These are phyloP conservation scores for Dactylellina drechsleri DNA, from an alignment of 2,329 filamentous ascomycete genomes.

Conservation along the genomic window DNA sequence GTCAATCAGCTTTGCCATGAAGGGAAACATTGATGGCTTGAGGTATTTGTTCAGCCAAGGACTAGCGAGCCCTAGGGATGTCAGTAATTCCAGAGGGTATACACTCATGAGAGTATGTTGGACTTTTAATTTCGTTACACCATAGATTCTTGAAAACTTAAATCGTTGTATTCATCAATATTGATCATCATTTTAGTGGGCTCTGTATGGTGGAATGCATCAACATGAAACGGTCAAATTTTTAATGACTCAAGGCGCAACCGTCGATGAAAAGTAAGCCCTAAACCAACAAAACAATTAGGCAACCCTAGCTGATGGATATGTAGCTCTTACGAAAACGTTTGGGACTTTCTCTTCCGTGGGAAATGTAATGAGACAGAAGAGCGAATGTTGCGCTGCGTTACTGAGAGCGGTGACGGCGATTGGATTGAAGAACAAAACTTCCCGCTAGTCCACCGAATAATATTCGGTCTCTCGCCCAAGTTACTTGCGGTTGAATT, in stretches of 20 bases:
- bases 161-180: no score
- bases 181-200: conserved; percentile 7
- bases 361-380: conserved; percentile 17
- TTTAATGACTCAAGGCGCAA: conserved; percentile 13
- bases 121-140: not conserved
- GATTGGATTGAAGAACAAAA: conserved; percentile 8
- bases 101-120: conserved; percentile 26
- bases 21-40: conserved; percentile 22
- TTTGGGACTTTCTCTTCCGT: conserved; percentile 6
- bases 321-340: conserved; percentile 24
- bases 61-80: conserved; percentile 19
- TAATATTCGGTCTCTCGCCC: conserved; percentile 4
- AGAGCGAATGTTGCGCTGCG: not conserved
- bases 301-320: not conserved
- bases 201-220: conserved; percentile 27
- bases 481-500: conserved; percentile 4
- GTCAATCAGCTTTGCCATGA: conserved; percentile 17
- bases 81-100: conserved; percentile 20
- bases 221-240: conserved; percentile 22
- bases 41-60: conserved; percentile 19
- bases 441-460: conserved; percentile 14
- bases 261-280: conserved; percentile 19
- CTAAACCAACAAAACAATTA: not conserved
- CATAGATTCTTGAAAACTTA: not conserved
- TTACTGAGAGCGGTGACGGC: conserved; percentile 6